Base-by-base conservation (phyloP, 1,139 yeast genomes). In the Sugiyamaella japonica region DNA sequence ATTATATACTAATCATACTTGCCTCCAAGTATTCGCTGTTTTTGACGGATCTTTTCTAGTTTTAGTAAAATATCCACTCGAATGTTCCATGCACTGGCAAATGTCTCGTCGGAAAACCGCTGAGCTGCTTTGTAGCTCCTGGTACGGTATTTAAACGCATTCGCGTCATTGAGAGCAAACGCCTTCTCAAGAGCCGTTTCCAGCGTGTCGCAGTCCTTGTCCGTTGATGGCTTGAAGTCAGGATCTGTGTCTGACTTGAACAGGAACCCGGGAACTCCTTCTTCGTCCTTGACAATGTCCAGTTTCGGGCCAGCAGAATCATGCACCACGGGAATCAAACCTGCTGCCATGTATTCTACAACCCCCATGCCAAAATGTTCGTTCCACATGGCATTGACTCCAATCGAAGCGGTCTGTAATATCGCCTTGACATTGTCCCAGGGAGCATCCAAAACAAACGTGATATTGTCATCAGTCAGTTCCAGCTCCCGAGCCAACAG, bases 281-380 rank as follows among this genome's bases (percentile, higher is more conserved):
- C 79, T 70, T 79, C 77, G 8, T 83, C 83, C 8, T 79, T 78
- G 8, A 89, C 93, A 59, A 95, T 93, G 70, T 95, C 99, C 57
- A 85, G 74, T 53, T 81, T 76, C 10, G 99, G 99, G 0, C 99
- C 99, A 0, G 97, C 96, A 50, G 96, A 86, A 3, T 96, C 95
- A 71, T 95, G 99, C 3, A 84, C 93, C 3, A 95, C 75, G 0
- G 99, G 97, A 16, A 93, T 82, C 17, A 87, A 79, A 0, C 98
- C 98, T 53, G 89, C 81, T 1, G 95, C 85, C 74, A 88, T 77
- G 67, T 91, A 91, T 71, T 95, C 99, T 7, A 93, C 99, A 7
- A 93, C 95, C 1, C 97, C 95, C 66, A 95, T 95, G 16, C 99
- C 99, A 69, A 95, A 95, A 73, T 95, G 99, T 73, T 95, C 99